Evolutionary conservation across 495 filamentous ascomycete species (phyloP).

Genomic region (Penicillium manginii): DNA sequence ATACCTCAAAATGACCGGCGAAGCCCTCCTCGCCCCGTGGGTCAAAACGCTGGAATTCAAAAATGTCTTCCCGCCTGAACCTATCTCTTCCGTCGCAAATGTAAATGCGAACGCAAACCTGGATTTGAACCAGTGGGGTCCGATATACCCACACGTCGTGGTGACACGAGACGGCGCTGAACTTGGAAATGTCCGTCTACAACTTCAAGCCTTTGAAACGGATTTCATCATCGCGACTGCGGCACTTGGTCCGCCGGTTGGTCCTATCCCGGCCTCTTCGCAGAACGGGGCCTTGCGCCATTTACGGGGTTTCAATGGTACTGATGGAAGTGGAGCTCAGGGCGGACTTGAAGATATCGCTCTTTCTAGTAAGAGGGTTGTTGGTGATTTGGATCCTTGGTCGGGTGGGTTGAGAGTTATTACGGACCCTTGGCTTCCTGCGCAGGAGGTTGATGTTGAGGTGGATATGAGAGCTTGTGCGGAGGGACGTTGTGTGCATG

Average conservation of each 20-base stretch:
- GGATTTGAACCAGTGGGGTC: slow-evolving; percentile 54
- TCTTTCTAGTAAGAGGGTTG: slow-evolving; percentile 9
- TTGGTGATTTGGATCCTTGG: slow-evolving; percentile 30
- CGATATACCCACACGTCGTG: slow-evolving; percentile 53
- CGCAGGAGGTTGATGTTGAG: slow-evolving; percentile 33
- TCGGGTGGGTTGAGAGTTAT: background rate
- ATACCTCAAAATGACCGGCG: slow-evolving; percentile 92
- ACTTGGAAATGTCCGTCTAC: slow-evolving; percentile 59
- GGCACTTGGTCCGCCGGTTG: slow-evolving; percentile 38
- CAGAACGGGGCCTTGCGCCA: slow-evolving; percentile 13
- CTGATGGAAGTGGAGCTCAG: background rate
- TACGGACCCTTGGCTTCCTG: slow-evolving; percentile 31
- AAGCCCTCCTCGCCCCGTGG: slow-evolving; percentile 83
- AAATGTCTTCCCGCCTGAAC: slow-evolving; percentile 60
- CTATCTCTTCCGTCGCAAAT: slow-evolving; percentile 6
- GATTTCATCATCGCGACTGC: slow-evolving; percentile 67
- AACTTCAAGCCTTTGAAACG: slow-evolving; percentile 62
- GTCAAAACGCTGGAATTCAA: slow-evolving; percentile 69
- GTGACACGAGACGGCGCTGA: slow-evolving; percentile 52
- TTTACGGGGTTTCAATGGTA: slow-evolving; percentile 7
- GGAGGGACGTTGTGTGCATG: slow-evolving; percentile 28
- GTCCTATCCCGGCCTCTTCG: slow-evolving; percentile 15
- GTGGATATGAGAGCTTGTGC: slow-evolving; percentile 30
- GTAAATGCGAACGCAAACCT: background rate
- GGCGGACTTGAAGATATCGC: slow-evolving; percentile 17